Evolutionary conservation across 2,329 filamentous ascomycete genomes (phyloP).

Genomic region (Monosporascus cannonballus): DNA sequence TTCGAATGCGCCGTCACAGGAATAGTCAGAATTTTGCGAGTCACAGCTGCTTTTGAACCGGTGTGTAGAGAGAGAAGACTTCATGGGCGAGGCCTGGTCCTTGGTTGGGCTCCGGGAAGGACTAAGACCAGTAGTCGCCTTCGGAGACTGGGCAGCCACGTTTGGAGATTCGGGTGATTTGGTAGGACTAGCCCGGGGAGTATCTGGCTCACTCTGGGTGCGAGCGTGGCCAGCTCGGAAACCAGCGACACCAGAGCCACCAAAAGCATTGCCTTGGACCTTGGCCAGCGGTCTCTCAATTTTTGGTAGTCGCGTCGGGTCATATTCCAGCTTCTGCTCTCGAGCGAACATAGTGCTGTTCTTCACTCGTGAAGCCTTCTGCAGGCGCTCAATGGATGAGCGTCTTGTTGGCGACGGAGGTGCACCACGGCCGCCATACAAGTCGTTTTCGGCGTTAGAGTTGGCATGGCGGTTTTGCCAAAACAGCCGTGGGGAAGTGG

Average conservation of each 20-base stretch:
- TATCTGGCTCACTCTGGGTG: conserved; percentile 54
- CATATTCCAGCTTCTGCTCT: conserved; percentile 88
- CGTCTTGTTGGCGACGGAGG: conserved; percentile 71
- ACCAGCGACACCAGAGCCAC: conserved; percentile 48
- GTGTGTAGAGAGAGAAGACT: conserved; percentile 74
- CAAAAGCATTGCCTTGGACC: conserved; percentile 66
- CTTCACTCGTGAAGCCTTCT: conserved; percentile 90
- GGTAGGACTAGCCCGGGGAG: conserved; percentile 52
- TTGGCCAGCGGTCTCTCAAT: conserved; percentile 78
- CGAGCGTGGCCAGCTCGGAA: conserved; percentile 45
- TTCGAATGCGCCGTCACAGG: conserved; percentile 55
- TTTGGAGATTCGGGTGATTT: conserved; percentile 26
- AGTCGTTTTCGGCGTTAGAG: conserved; percentile 63
- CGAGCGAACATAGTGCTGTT: conserved; percentile 96
- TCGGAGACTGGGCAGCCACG: no score
- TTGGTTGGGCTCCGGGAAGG: conserved; percentile 55
- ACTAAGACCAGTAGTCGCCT: conserved; percentile 6
- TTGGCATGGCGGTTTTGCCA: conserved; percentile 77
- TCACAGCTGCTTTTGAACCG: conserved; percentile 65
- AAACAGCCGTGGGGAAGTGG: conserved; percentile 76
- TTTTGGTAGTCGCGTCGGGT: conserved; percentile 69
- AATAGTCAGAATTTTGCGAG: conserved; percentile 61
- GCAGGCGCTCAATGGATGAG: conserved; percentile 90
- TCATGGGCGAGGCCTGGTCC: conserved; percentile 72
- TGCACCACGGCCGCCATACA: conserved; percentile 50